Conservation (phyloP, 2,329 filamentous ascomycete species). For the Claviceps fusiformis region DNA sequence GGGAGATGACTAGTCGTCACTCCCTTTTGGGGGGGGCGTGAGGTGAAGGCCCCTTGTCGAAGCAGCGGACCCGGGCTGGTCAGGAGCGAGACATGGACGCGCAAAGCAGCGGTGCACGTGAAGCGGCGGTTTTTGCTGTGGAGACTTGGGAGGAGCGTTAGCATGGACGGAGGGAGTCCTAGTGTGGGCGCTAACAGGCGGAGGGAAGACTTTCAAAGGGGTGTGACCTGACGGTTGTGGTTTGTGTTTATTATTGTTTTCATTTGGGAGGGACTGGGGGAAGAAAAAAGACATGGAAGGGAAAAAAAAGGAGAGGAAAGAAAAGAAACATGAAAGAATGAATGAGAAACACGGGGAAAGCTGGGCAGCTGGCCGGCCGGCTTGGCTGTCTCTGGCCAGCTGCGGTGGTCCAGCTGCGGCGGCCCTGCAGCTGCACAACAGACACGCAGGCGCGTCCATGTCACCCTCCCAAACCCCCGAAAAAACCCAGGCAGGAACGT, state of each 20-base stretch:
- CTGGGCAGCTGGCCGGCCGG: no score
- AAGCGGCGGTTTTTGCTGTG: background rate
- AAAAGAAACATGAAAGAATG: background rate
- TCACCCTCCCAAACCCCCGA: no score
- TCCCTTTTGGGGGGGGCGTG: background rate
- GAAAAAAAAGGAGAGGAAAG: background rate
- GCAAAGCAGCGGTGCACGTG: background rate
- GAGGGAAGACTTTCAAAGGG: no score
- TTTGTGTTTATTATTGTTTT: no score
- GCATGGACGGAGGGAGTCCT: no score
- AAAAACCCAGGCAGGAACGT: background rate
- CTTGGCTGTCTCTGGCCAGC: background rate
- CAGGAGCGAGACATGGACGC: background rate
- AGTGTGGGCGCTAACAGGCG: no score
- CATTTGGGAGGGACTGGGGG: no score
- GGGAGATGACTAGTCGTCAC: background rate
- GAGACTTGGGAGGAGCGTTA: no score
- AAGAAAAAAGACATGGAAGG: no score
- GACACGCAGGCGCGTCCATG: background rate
- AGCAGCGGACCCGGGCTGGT: background rate
- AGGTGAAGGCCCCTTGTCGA: no score
- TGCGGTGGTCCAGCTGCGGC: background rate
- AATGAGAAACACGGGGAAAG: no score
- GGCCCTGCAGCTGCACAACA: background rate
- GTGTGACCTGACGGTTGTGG: no score